Conservation (phyloP, 2,329 filamentous ascomycete genomes). For the Ploettnerulaceae sp. region DNA sequence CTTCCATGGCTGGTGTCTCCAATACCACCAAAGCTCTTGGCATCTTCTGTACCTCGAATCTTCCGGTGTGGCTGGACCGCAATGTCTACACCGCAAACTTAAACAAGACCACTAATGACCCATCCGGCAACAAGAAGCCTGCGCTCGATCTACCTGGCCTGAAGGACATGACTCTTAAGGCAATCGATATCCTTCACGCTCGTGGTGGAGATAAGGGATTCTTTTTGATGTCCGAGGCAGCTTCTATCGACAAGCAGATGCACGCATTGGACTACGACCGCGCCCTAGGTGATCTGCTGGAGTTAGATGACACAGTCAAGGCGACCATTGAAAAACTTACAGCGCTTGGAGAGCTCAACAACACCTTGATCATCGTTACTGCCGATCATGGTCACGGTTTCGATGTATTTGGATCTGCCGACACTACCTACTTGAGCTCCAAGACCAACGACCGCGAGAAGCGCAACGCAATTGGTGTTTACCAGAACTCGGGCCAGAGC, state of each 20-base stretch:
- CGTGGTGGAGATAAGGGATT: constrained; percentile 66
- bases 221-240: constrained; percentile 84
- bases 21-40: constrained; percentile 64
- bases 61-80: constrained; percentile 82
- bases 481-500: constrained; percentile 67
- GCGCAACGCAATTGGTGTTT: constrained; percentile 69
- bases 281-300: constrained; percentile 76
- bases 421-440: constrained; percentile 69
- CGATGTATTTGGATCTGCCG: constrained; percentile 77
- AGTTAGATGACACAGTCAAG: constrained; percentile 77
- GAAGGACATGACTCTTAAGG: constrained; percentile 87
- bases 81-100: constrained; percentile 74
- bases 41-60: constrained; percentile 69
- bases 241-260: constrained; percentile 88
- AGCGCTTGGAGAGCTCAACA: constrained; percentile 59
- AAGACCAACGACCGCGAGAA: constrained; percentile 65
- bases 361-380: constrained; percentile 75
- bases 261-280: constrained; percentile 81
- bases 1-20: constrained; percentile 54
- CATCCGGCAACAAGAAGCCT: constrained; percentile 56
- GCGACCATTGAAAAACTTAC: constrained; percentile 69
- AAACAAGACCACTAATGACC: constrained; percentile 59
- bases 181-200: constrained; percentile 69
- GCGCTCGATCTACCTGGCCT: constrained; percentile 75
- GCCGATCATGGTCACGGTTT: constrained; percentile 90